Base-by-base conservation (phyloP, 768 basidiomycete genomes). In the Neoboletus subvelutipes region DNA sequence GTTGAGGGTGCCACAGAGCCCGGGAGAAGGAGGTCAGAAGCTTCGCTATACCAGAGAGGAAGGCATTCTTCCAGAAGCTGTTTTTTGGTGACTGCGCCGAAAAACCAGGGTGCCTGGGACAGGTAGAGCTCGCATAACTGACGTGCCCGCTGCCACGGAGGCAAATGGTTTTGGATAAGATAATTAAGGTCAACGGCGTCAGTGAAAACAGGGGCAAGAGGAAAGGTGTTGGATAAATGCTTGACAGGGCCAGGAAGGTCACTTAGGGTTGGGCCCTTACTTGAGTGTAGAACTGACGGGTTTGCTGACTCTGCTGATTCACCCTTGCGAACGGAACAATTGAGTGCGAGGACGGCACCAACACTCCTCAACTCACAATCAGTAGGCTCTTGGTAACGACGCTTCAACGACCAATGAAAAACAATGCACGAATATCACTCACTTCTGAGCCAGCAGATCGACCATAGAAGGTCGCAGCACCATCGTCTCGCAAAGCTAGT, bases 21-120 rank as follows among this genome's bases (percentile, higher is more conserved):
- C 6, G 65, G 64, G 50, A 57, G 51, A 18, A 59, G 41, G 52
- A 62, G 72, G 58, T 49, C 70, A 59, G 41, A 68, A 4, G 80
- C 81, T 60, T 81, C 84, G n/a, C 69, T 69, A 57, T 86, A 88
- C 83, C 84, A 87, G 42, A 81, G 61, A 17, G 86, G 86, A n/a
- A 88, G 72, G 18, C 83, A 71, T 57, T 87, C 85, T 54, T 87
- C 83, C n/a, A 81, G 69, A 10, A 88, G 70, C 58, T 91, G 88
- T 17, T 74, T 75, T 43, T 77, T 75, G 3, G 84, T 84, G 37
- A 90, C 82, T 2, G 87, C 84, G 22, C 87, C 85, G 56, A 88
- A 89, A 66, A 90, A 88, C 89, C 89, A 91, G 0, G 86, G 85
- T 3, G 88, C 86, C 64, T 87, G 84, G n/a, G 85, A 84, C 40